These are phyloP conservation scores for Eurotiales sp. DNA, from an alignment of 2,329 filamentous ascomycete genomes.

Conservation along the genomic window DNA sequence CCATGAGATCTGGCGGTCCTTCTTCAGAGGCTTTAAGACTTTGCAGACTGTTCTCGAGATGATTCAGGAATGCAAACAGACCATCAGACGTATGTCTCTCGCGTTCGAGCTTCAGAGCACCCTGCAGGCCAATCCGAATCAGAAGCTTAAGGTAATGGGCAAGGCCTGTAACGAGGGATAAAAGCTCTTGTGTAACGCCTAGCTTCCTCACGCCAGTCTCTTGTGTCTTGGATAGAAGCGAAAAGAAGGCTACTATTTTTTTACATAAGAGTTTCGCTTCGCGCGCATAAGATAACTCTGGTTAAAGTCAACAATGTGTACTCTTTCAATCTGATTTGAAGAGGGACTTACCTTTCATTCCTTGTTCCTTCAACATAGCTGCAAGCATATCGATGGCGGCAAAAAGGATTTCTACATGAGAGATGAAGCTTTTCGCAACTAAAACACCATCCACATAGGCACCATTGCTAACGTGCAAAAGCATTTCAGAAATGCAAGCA, in stretches of 20 bases:
- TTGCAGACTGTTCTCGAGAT: constrained; percentile 77
- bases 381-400: constrained; percentile 83
- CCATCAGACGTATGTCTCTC: constrained; percentile 72
- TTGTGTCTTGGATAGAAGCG: constrained; percentile 88
- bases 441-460: constrained; percentile 93
- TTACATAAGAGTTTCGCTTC: constrained; percentile 99
- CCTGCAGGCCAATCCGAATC: constrained; percentile 94
- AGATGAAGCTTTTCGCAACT: constrained; percentile 93
- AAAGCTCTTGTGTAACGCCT: constrained; percentile 93
- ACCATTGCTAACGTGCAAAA: constrained; percentile 95
- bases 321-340: neutral
- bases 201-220: constrained; percentile 85
- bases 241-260: constrained; percentile 98
- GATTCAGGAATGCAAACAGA: constrained; percentile 76
- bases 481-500: constrained; percentile 98
- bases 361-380: constrained; percentile 61
- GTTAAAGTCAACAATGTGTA: constrained; percentile 22
- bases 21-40: constrained; percentile 67
- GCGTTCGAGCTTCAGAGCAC: constrained; percentile 83
- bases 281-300: constrained; percentile 82
- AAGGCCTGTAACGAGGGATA: constrained; percentile 93
- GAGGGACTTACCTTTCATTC: constrained; percentile 67
- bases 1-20: constrained; percentile 59
- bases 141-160: constrained; percentile 97
- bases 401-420: constrained; percentile 92